Base-by-base conservation (phyloP, 192 early-diverging fungal species). In the Podila epicladia region DNA sequence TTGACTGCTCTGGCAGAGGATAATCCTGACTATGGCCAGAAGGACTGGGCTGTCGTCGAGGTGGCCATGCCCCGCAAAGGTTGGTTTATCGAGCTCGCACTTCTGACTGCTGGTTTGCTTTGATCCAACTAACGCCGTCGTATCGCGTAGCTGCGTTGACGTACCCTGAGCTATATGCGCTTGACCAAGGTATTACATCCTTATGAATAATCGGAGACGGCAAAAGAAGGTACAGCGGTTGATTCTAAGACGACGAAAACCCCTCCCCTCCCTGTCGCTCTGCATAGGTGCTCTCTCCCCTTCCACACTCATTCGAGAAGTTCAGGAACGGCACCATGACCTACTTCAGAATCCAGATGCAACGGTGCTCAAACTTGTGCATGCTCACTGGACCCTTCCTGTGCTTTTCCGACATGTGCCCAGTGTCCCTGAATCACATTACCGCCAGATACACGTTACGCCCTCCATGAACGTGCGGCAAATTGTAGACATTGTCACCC, bases 361-460 rank as follows among this genome's bases (percentile, higher is more conserved):
- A 15, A 73, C 77, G n/a, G 71, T 80, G 0, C 64, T 80, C 67
- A 80, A 80, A 58, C 70, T 80, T 45, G 60, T 80, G 33, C 71
- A 80, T 35, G 35, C 71, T 5, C 71, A 73, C 13, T 69, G 64
- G 38, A 80, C 71, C 1, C 33, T 80, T 12, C 77, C 77, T 17
- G 77, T 80, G 11, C 53, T 73, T 13, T 80, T 80, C 65, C 77
- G 71, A 3, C 71, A 73, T 69, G 77, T 80, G 8, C 77, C 77
- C 9, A 80, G 60, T 24, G 77, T 80, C 2, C 77, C 77, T 41
- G 77, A 80, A 51, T 37, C 71, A 4, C 77, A 80, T 32, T 80
- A 72, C 35, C 60, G 77, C 1, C 77, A 80, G 22, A 73, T 80
- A 5, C 71, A 80, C 62, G 65, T 80, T 1, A 37, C 55, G 35